These are phyloP conservation scores for Anthostomella pinea DNA, from an alignment of 2,329 filamentous ascomycete genomes.

Conservation along the genomic window DNA sequence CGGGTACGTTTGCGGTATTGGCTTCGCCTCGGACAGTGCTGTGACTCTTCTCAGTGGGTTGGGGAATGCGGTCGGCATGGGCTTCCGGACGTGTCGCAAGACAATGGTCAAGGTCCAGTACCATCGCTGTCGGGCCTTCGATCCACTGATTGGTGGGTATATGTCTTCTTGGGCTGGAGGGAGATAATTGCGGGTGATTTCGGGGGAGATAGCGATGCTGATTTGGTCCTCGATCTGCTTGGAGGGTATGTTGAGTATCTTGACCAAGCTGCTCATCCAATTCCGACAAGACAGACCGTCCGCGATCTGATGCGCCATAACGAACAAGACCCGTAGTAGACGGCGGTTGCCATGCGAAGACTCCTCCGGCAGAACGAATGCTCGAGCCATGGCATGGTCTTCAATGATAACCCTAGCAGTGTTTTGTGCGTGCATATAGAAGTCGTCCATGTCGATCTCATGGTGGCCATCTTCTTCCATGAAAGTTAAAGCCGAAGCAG, in stretches of 20 bases:
- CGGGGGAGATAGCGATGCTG: slow-evolving; percentile 6
- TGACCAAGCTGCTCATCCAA: slow-evolving; percentile 19
- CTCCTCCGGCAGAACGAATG: slow-evolving; percentile 18
- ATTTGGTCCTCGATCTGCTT: slow-evolving; percentile 12
- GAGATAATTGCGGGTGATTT: slow-evolving; percentile 14
- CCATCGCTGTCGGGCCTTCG: slow-evolving; percentile 21
- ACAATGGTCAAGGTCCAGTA: slow-evolving; percentile 25
- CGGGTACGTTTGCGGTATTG: slow-evolving; percentile 14
- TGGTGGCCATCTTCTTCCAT: slow-evolving; percentile 4
- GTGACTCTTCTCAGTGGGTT: slow-evolving; percentile 20
- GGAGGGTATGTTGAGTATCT: slow-evolving; percentile 17
- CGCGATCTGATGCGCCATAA: slow-evolving; percentile 23
- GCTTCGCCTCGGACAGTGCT: slow-evolving; percentile 5
- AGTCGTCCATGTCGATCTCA: slow-evolving; percentile 12
- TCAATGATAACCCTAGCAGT: slow-evolving; percentile 18
- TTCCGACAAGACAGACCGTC: slow-evolving; percentile 20
- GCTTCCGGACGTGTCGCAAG: slow-evolving; percentile 21
- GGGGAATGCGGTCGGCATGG: slow-evolving; percentile 18
- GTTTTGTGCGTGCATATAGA: slow-evolving; percentile 21
- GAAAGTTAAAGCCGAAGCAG: slow-evolving; percentile 7
- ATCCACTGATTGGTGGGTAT: slow-evolving; percentile 16
- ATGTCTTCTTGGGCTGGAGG: slow-evolving; percentile 24
- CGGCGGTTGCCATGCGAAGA: slow-evolving; percentile 2
- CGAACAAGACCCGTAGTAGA: slow-evolving; percentile 18
- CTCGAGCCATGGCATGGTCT: slow-evolving; percentile 13